Conservation (phyloP, 305 asterid genomes). For the Fraxinus xanthoxyloides region DNA sequence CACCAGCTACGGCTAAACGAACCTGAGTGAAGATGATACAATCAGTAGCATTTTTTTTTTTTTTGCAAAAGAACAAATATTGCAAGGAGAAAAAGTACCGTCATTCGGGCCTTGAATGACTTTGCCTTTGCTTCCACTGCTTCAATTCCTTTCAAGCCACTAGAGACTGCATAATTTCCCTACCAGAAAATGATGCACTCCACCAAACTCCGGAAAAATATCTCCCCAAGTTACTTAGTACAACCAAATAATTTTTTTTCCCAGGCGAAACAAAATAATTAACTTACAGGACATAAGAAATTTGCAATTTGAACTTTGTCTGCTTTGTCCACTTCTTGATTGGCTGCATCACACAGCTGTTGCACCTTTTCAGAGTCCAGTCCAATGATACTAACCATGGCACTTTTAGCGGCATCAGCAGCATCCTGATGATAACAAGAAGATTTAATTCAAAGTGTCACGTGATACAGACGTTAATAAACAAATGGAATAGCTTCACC, state of each 20-base stretch:
- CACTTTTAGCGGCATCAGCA: constrained; percentile 92
- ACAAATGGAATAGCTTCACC: constrained; percentile 64
- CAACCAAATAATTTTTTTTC: neutral
- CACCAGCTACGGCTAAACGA: constrained; percentile 96
- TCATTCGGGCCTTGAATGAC: constrained; percentile 96
- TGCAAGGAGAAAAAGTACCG: constrained; percentile 40
- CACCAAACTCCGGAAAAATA: constrained; percentile 8
- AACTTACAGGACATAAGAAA: constrained; percentile 87
- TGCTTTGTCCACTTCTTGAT: constrained; percentile 88
- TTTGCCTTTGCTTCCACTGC: constrained; percentile 98
- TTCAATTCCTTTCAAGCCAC: constrained; percentile 95
- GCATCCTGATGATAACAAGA: constrained; percentile 60
- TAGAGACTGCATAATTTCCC: constrained; percentile 98
- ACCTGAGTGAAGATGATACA: constrained; percentile 43
- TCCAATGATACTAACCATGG: constrained; percentile 96
- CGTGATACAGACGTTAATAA: neutral
- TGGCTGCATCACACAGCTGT: constrained; percentile 93
- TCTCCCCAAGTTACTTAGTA: neutral
- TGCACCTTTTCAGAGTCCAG: constrained; percentile 94
- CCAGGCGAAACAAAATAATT: neutral
- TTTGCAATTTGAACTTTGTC: constrained; percentile 92
- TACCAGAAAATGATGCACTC: constrained; percentile 27
- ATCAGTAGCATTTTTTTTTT: constrained; percentile 8
- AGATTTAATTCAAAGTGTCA: constrained; percentile 5
- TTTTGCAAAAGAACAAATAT: neutral